Percentiles rank a stretch among this genome's conserved stretches.
These are phyloP conservation scores for Talaromyces sp. DNA, from an alignment of 2,329 filamentous ascomycete species.

Conservation along the genomic window DNA sequence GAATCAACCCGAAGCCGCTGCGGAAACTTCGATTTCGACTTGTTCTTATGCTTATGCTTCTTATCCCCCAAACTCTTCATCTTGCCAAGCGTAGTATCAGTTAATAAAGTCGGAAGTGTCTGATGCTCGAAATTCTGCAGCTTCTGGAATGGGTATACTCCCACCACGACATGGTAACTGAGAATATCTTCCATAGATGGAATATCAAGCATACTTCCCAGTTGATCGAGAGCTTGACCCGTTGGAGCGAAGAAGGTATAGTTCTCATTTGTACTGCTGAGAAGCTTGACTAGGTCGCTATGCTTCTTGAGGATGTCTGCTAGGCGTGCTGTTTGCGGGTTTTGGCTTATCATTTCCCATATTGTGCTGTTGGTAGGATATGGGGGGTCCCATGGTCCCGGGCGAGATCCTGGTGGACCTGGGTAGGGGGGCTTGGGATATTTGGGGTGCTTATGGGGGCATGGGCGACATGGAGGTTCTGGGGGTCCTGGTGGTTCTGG, in stretches of 20 bases:
- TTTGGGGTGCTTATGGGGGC: not conserved
- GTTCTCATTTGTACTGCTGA: constrained; percentile 75
- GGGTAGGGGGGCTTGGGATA: not conserved
- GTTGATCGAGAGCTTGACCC: constrained; percentile 73
- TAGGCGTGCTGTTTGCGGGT: constrained; percentile 76
- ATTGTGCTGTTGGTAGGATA: constrained; percentile 66
- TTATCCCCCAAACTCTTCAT: not conserved
- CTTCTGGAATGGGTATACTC: not conserved
- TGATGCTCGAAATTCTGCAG: constrained; percentile 42
- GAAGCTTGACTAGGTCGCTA: constrained; percentile 68
- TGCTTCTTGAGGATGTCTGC: constrained; percentile 74
- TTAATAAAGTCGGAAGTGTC: constrained; percentile 72
- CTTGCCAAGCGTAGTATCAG: constrained; percentile 49
- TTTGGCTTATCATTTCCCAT: constrained; percentile 75
- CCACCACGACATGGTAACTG: constrained; percentile 73
- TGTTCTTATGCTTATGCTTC: not conserved
- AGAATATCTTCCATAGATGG: constrained; percentile 67
- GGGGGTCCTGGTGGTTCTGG: not conserved
- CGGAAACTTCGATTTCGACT: constrained; percentile 33
- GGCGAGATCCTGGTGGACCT: not conserved
- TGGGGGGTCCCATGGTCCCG: not conserved
- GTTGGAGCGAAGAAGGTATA: constrained; percentile 81
- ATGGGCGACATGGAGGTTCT: not conserved
- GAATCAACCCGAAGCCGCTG: constrained; percentile 72
- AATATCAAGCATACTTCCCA: constrained; percentile 49